Evolutionary conservation across 495 filamentous ascomycete genomes (phyloP).

Genomic region (Penicillium paxilli): DNA sequence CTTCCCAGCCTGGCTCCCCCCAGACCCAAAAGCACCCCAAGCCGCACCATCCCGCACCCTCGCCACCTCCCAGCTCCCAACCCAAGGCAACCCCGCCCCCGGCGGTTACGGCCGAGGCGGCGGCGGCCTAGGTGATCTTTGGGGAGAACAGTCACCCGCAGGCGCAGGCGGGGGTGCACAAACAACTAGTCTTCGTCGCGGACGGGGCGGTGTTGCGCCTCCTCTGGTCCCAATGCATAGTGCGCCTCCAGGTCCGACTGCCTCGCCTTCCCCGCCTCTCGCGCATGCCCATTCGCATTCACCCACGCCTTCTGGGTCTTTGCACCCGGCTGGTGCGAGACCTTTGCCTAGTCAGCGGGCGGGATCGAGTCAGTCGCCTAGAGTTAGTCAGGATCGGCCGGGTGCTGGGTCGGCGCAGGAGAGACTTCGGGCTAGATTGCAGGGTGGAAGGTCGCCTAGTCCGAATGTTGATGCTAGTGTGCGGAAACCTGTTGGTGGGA

Average conservation of each 20-base stretch:
- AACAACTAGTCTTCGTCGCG: conserved; percentile 56
- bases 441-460: conserved; percentile 51
- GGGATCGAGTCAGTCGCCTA: conserved; percentile 65
- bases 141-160: too few relatives aligned
- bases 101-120: conserved; percentile 31
- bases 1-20: conserved; percentile 86
- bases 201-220: conserved; percentile 28
- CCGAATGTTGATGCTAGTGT: conserved; percentile 36
- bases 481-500: conserved; percentile 37
- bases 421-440: conserved; percentile 64
- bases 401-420: conserved; percentile 59
- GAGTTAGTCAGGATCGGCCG: conserved; percentile 45
- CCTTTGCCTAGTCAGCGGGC: conserved; percentile 69
- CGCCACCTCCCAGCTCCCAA: conserved; percentile 53
- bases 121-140: conserved; percentile 72
- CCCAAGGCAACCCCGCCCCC: conserved; percentile 44
- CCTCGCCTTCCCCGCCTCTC: conserved; percentile 15
- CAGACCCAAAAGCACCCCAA: conserved; percentile 73
- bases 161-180: conserved; percentile 47
- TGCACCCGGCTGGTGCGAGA: conserved; percentile 48
- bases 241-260: conserved; percentile 20
- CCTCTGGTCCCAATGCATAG: conserved; percentile 22
- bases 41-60: conserved; percentile 54
- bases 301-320: conserved; percentile 14
- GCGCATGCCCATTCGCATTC: conserved; percentile 15